These are phyloP conservation scores for Ophiostoma novo-ulmi DNA, from an alignment of 2,329 filamentous ascomycete genomes.

Conservation along the genomic window DNA sequence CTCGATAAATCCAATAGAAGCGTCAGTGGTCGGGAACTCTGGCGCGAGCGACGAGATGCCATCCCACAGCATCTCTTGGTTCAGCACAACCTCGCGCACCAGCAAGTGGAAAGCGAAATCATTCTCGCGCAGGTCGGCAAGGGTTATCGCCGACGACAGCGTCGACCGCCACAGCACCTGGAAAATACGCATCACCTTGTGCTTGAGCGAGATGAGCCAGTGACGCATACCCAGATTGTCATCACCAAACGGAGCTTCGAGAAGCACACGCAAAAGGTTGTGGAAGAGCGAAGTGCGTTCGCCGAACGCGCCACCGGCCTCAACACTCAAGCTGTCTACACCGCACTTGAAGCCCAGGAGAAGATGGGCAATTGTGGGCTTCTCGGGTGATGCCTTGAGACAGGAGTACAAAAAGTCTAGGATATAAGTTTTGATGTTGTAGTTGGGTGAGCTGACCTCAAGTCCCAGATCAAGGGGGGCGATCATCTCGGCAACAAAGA, in stretches of 20 bases:
- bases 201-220: slow-evolving; percentile 66
- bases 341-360: slow-evolving; percentile 82
- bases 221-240: slow-evolving; percentile 54
- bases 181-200: slow-evolving; percentile 66
- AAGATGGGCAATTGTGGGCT: slow-evolving; percentile 84
- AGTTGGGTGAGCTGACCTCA: slow-evolving; percentile 64
- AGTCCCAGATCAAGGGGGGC: slow-evolving; percentile 67
- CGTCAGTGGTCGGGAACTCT: slow-evolving; percentile 63
- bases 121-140: slow-evolving; percentile 72
- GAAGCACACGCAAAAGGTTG: slow-evolving; percentile 65
- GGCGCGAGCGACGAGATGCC: slow-evolving; percentile 54
- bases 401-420: slow-evolving; percentile 82
- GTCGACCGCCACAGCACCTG: slow-evolving; percentile 78
- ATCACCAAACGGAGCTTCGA: slow-evolving; percentile 62
- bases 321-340: slow-evolving; percentile 62
- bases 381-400: slow-evolving; percentile 65
- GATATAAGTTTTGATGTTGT: slow-evolving; percentile 76
- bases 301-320: slow-evolving; percentile 65
- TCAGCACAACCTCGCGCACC: slow-evolving; percentile 64
- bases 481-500: slow-evolving; percentile 64
- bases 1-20: slow-evolving; percentile 65
- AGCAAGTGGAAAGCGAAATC: slow-evolving; percentile 78
- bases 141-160: slow-evolving; percentile 67
- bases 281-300: slow-evolving; percentile 76
- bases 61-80: slow-evolving; percentile 68